Base-by-base conservation (phyloP, 106 monocot species). In the Allium fistulosum region DNA sequence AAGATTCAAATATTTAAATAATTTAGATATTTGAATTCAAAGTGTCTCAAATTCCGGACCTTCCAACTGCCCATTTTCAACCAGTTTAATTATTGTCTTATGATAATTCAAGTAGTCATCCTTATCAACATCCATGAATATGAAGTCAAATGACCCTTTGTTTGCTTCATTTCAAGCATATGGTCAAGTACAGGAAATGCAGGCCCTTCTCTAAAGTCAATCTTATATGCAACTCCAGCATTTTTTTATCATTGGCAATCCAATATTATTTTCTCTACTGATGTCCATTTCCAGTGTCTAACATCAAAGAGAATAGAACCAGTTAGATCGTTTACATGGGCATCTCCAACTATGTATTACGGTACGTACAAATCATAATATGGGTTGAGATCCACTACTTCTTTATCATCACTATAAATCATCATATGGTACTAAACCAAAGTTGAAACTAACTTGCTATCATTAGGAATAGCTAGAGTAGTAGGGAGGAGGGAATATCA, bases 31-130 rank as follows among this genome's bases (percentile, higher is more conserved):
- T n/a, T n/a, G n/a, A n/a, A n/a, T n/a, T n/a, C n/a, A n/a, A n/a
- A n/a, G n/a, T n/a, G n/a, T n/a, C n/a, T n/a, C n/a, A n/a, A n/a
- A n/a, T n/a, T n/a, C n/a, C n/a, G n/a, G n/a, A n/a, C n/a, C n/a
- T n/a, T n/a, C n/a, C n/a, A n/a, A n/a, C n/a, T n/a, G n/a, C n/a
- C 84, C 84, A 8, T 82, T 67, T 75, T 75, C 82, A 17, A 88
- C 88, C 48, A 88, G 82, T 3, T 84, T 79, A n/a, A 88, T 59
- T 27, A 88, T 50, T 46, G 79, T 48, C 55, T 75, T 74, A 77
- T 88, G 84, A 76, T 88, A 88, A 72, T 84, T 88, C 47, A 88
- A 14, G 84, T 88, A 88, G 79, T 88, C 84, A 71, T 88, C 84
- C 77, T 88, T 88, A 80, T 88, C 88, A 6, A 84, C 88, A 77